These are phyloP conservation scores for Mycosphaerella arachidis DNA, from an alignment of 2,329 filamentous ascomycete genomes.

Conservation along the genomic window DNA sequence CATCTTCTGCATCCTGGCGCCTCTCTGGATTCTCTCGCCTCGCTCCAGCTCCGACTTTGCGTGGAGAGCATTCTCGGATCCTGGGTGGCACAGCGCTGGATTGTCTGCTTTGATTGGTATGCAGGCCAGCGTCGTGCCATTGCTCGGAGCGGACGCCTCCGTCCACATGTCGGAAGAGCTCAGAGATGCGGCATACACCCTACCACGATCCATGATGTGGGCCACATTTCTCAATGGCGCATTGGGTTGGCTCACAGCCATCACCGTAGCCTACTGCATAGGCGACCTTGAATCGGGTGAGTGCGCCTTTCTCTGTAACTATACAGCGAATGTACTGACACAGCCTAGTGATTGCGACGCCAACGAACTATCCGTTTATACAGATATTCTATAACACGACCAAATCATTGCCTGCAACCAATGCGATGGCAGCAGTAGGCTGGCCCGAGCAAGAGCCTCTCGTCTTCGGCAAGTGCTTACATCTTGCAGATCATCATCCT, in stretches of 20 bases:
- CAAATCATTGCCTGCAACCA: conserved; percentile 20
- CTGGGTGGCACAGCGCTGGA: conserved; percentile 13
- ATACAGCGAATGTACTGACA: conserved; percentile 16
- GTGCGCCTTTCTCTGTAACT: neutral
- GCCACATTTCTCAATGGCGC: conserved; percentile 13
- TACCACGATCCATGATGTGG: conserved; percentile 23
- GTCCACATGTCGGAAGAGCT: conserved; percentile 20
- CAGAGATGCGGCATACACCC: conserved; percentile 16
- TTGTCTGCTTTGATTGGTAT: conserved; percentile 12
- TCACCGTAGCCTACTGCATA: conserved; percentile 16
- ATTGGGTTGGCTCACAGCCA: conserved; percentile 15
- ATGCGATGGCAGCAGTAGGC: conserved; percentile 20
- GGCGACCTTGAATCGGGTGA: conserved; percentile 12
- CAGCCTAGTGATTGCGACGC: conserved; percentile 26
- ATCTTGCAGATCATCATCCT: conserved; percentile 21
- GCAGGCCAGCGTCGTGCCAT: conserved; percentile 11
- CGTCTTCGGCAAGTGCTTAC: conserved; percentile 4
- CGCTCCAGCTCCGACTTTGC: conserved; percentile 5
- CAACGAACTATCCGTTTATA: conserved; percentile 24
- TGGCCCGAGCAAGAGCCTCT: conserved; percentile 1
- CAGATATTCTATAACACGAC: conserved; percentile 27
- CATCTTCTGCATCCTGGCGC: conserved; percentile 45
- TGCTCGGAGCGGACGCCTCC: conserved; percentile 12
- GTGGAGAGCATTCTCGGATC: conserved; percentile 10
- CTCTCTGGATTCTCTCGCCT: conserved; percentile 35